A percentile compares a stretch with the other conserved stretches of the same genome.
Evolutionary conservation across 163 green algal species (phyloP).

Genomic region (Volvox carteri): DNA sequence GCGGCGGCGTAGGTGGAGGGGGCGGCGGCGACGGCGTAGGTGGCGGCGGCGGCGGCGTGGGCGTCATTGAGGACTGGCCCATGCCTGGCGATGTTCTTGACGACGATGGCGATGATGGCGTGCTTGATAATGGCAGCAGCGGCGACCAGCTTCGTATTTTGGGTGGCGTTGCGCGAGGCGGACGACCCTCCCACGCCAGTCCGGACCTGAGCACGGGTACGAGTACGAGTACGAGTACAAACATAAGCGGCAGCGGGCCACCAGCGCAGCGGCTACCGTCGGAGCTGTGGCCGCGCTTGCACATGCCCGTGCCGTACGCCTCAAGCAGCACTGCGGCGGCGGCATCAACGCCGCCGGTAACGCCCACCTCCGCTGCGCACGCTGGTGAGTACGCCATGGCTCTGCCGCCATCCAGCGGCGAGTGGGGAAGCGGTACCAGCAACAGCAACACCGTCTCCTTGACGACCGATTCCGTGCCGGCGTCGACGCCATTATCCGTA

Average conservation of each 20-base stretch:
- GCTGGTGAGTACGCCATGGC: background rate
- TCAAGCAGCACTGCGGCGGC: background rate
- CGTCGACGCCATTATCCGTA: too few relatives aligned
- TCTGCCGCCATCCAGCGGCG: background rate
- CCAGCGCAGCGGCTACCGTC: background rate
- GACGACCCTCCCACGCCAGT: background rate
- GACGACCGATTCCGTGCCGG: too few relatives aligned
- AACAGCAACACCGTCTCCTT: too few relatives aligned
- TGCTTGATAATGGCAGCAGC: background rate
- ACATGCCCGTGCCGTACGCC: background rate
- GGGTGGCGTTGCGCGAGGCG: background rate
- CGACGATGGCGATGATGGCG: background rate
- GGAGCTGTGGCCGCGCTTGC: background rate
- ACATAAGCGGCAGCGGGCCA: background rate
- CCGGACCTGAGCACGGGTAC: background rate
- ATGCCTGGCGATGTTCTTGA: background rate
- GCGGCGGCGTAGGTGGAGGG: too few relatives aligned
- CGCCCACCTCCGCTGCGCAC: background rate
- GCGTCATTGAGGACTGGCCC: conserved; percentile 5
- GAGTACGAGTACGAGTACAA: background rate
- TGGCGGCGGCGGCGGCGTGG: background rate
- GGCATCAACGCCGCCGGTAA: background rate
- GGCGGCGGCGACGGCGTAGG: too few relatives aligned
- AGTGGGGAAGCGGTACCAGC: conserved; percentile 5
- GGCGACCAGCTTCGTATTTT: background rate